These are phyloP conservation scores for Russula lepida DNA, from an alignment of 768 basidiomycete species.

Conservation along the genomic window DNA sequence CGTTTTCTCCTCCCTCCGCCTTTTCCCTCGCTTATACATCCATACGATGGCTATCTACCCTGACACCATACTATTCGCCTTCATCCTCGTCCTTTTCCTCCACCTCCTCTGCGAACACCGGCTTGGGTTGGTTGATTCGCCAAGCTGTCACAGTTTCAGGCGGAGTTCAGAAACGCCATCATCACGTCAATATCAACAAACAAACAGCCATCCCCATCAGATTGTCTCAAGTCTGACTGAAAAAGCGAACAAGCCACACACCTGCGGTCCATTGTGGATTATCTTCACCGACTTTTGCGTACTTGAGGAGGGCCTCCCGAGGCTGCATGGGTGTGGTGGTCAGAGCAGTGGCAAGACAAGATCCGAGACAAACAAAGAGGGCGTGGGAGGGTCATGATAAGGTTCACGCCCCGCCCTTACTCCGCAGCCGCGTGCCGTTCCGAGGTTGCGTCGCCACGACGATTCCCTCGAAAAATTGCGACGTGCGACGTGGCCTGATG, in stretches of 20 bases:
- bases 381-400: slow-evolving; percentile 16
- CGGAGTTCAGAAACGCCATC: slow-evolving; percentile 27
- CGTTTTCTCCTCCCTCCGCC: slow-evolving; percentile 17
- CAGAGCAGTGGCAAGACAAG: slow-evolving; percentile 2
- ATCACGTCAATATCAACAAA: slow-evolving; percentile 39
- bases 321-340: slow-evolving; percentile 47
- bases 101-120: slow-evolving; percentile 65
- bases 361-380: slow-evolving; percentile 2
- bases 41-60: slow-evolving; percentile 20
- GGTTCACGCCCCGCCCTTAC: slow-evolving; percentile 14
- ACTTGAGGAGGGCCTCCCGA: slow-evolving; percentile 92
- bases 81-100: slow-evolving; percentile 45
- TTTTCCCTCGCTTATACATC: slow-evolving; percentile 12
- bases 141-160: slow-evolving; percentile 57
- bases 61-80: slow-evolving; percentile 19
- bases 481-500: slow-evolving; percentile 15
- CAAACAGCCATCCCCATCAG: slow-evolving; percentile 26
- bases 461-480: slow-evolving; percentile 10
- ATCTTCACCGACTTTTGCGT: slow-evolving; percentile 65
- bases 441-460: slow-evolving; percentile 16
- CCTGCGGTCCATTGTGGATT: slow-evolving; percentile 83
- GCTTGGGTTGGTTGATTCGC: slow-evolving; percentile 76
- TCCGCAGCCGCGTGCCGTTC: not conserved
- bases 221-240: not conserved
- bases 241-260: slow-evolving; percentile 34